phyloP scores from a whole-genome alignment of 192 early-diverging fungal genomes.

The Rhizophagus sp. region DNA sequence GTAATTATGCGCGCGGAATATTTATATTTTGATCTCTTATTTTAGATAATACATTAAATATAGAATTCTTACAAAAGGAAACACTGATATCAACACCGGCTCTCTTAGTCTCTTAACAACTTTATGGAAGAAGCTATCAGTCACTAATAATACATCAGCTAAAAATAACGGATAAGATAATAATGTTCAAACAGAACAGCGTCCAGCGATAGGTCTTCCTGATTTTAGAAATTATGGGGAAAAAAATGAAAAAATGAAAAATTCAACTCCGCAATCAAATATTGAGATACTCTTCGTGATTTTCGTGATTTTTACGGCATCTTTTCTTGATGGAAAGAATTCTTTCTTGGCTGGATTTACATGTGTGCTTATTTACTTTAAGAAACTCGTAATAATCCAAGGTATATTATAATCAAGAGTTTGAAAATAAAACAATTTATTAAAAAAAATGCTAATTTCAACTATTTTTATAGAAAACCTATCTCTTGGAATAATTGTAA shows the following conservation, averaged over 20 bases:
- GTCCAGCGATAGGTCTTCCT: constrained; percentile 63
- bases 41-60: not conserved
- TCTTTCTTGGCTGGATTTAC: constrained; percentile 89
- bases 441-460: too few species aligned
- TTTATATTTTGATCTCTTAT: not conserved
- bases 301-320: constrained; percentile 91
- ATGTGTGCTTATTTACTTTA: too few species aligned
- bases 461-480: not conserved
- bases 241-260: constrained; percentile 63
- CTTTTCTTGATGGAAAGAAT: constrained; percentile 94
- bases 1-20: not conserved
- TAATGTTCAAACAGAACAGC: not conserved
- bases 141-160: too few species aligned
- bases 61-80: not conserved
- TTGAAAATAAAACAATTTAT: too few species aligned
- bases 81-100: not conserved
- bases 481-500: too few species aligned
- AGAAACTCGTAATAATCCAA: too few species aligned
- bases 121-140: not conserved
- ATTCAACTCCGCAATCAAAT: too few species aligned
- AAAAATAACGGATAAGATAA: not conserved
- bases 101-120: too few species aligned
- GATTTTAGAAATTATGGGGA: constrained; percentile 90
- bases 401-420: too few species aligned
- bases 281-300: constrained; percentile 67